phyloP scores from a whole-genome alignment of 2,329 filamentous ascomycete species.

The Nemania bipapillata region DNA sequence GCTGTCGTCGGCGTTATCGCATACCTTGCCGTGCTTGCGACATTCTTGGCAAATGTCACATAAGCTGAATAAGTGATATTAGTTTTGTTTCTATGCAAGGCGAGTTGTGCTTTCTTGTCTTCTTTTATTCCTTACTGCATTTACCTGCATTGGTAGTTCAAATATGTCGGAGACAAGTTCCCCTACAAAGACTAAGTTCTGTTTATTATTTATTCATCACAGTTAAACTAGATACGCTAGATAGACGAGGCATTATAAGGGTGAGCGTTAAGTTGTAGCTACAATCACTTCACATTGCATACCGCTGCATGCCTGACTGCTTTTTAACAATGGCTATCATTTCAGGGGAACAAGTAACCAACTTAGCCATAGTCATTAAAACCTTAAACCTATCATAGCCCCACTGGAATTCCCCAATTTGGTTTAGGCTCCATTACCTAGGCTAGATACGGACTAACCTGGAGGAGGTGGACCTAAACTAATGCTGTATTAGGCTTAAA shows the following conservation, averaged over 20 bases:
- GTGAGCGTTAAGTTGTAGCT: neutral
- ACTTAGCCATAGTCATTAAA: too few relatives aligned
- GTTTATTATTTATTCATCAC: neutral
- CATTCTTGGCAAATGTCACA: constrained; percentile 19
- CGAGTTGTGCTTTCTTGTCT: neutral
- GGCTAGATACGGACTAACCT: too few relatives aligned
- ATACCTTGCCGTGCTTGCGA: constrained; percentile 38
- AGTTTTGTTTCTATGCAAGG: neutral
- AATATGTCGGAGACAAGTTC: neutral
- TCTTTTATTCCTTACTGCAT: neutral
- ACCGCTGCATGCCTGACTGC: too few relatives aligned
- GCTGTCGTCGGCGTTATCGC: constrained; percentile 37
- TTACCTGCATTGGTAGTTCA: neutral
- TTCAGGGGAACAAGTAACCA: too few relatives aligned
- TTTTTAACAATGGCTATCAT: too few relatives aligned
- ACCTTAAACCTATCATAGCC: too few relatives aligned
- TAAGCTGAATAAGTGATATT: neutral
- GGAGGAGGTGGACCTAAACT: too few relatives aligned
- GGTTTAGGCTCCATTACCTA: too few relatives aligned
- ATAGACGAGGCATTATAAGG: neutral
- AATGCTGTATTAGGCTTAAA: too few relatives aligned
- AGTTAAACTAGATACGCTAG: too few relatives aligned
- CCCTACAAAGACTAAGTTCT: neutral
- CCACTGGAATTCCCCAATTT: too few relatives aligned
- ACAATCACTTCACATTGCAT: neutral